phyloP scores from a whole-genome alignment of 2,329 filamentous ascomycete genomes.

The Colletotrichum caudatum region DNA sequence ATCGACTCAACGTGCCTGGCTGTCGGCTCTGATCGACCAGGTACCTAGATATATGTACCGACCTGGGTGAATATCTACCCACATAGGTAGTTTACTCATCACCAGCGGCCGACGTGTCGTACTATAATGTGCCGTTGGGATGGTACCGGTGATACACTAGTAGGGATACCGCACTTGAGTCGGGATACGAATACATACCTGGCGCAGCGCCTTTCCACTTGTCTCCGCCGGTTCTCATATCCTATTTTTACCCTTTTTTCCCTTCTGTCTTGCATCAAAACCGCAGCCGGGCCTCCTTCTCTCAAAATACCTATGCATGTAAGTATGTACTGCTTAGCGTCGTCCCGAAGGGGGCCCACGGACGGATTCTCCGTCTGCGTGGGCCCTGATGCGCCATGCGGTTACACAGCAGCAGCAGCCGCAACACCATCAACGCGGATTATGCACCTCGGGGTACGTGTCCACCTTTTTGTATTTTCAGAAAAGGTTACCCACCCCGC shows the following conservation, averaged over 20 bases:
- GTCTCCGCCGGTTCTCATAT: conserved; percentile 4
- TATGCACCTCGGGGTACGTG: conserved; percentile 12
- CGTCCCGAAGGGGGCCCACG: conserved; percentile 8
- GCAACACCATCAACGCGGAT: neutral
- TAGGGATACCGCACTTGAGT: conserved; percentile 10
- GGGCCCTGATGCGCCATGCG: conserved; percentile 27
- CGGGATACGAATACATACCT: conserved; percentile 6
- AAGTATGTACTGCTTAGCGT: conserved; percentile 14
- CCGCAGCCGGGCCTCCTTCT: conserved; percentile 9
- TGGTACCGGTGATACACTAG: conserved; percentile 3
- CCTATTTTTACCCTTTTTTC: neutral
- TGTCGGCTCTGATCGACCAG: conserved; percentile 19
- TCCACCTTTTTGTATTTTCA: neutral
- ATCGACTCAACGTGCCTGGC: conserved; percentile 2
- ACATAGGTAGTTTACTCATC: neutral
- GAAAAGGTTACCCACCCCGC: conserved; percentile 21
- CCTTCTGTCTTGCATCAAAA: conserved; percentile 21
- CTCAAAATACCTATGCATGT: too few species aligned
- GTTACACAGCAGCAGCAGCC: neutral
- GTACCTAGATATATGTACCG: too few species aligned
- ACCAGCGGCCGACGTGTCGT: conserved; percentile 34
- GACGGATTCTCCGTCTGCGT: conserved; percentile 17
- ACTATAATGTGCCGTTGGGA: conserved; percentile 28
- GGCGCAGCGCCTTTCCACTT: conserved; percentile 35
- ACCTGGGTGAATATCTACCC: too few species aligned